These are phyloP conservation scores for Ophiocordyceps camponoti-floridani DNA, from an alignment of 2,329 filamentous ascomycete genomes.

Conservation along the genomic window DNA sequence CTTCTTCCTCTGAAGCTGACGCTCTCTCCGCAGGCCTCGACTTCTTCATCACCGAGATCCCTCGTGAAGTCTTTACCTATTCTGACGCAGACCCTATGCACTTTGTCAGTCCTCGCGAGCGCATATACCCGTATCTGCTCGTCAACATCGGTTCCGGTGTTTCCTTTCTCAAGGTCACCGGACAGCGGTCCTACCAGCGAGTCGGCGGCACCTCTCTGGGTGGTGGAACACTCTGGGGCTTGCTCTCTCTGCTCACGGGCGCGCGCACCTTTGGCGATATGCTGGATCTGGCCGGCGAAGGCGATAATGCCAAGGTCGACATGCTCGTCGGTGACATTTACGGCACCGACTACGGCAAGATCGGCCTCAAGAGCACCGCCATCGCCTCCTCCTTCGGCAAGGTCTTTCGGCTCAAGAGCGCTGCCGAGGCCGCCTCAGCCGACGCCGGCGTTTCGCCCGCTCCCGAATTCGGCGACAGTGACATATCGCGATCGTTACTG, in stretches of 20 bases:
- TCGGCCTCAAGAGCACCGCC: constrained; percentile 85
- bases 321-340: constrained; percentile 98
- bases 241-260: constrained; percentile 82
- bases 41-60: constrained; percentile 98
- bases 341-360: constrained; percentile 87
- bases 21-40: constrained; percentile 49
- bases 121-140: constrained; percentile 86
- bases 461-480: constrained; percentile 50
- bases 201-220: constrained; percentile 91
- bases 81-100: constrained; percentile 81
- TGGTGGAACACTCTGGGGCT: constrained; percentile 92
- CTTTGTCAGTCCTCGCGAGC: constrained; percentile 61
- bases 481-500: constrained; percentile 78
- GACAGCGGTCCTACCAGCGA: constrained; percentile 68
- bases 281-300: constrained; percentile 75
- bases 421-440: constrained; percentile 60
- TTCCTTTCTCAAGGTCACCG: constrained; percentile 91
- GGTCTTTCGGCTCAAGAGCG: constrained; percentile 80
- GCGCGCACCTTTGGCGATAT: constrained; percentile 94
- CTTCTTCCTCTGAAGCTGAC: not conserved
- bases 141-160: constrained; percentile 98
- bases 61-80: constrained; percentile 92
- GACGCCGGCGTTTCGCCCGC: constrained; percentile 41
- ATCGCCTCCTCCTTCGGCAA: constrained; percentile 96
- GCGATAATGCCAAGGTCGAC: constrained; percentile 86